A percentile compares a stretch with the other conserved stretches of the same genome.
These are phyloP conservation scores for Cladosporium cucumerinum DNA, from an alignment of 2,329 filamentous ascomycete genomes.

Conservation along the genomic window DNA sequence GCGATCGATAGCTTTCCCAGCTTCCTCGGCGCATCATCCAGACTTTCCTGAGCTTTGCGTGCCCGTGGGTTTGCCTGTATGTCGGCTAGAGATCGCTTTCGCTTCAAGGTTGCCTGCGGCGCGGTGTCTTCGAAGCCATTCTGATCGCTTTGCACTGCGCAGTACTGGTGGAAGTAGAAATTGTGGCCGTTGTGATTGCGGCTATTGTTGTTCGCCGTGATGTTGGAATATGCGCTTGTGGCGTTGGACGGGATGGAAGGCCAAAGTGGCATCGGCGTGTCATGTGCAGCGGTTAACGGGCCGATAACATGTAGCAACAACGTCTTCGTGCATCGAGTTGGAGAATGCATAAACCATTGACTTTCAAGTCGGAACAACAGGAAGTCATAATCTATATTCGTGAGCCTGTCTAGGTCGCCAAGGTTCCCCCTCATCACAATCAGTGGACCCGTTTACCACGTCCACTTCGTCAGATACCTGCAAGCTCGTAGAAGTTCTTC, in stretches of 20 bases:
- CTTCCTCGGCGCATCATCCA: neutral
- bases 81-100: neutral
- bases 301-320: neutral
- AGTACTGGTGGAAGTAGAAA: neutral
- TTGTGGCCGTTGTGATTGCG: neutral
- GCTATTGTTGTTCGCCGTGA: neutral
- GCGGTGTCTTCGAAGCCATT: neutral
- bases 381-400: neutral
- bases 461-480: slow-evolving; percentile 24
- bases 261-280: neutral
- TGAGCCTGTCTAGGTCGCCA: neutral
- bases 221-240: neutral
- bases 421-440: neutral
- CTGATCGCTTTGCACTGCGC: neutral
- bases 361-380: neutral
- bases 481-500: slow-evolving; percentile 39
- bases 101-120: neutral
- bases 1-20: neutral
- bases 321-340: neutral
- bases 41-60: neutral
- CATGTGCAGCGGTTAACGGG: neutral
- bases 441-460: neutral
- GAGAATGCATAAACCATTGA: neutral
- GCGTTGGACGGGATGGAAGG: neutral
- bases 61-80: neutral